Base-by-base conservation (phyloP, 2,329 filamentous ascomycete genomes). In the Pseudomassariella vexata region DNA sequence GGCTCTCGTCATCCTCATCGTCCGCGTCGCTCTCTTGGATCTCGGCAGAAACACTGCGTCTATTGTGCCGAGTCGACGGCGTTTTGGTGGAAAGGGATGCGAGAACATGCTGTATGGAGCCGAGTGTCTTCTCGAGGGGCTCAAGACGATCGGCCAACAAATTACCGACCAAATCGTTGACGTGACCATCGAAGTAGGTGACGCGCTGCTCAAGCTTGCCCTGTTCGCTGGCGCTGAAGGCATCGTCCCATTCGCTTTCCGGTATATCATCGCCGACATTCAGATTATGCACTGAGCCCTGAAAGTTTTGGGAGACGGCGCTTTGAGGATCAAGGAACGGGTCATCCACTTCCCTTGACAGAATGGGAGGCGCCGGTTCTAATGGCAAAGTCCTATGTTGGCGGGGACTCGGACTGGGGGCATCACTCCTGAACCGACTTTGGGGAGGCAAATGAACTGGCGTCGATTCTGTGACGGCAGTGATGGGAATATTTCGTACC, bases 201-300 rank as follows among this genome's bases (percentile, higher is more conserved):
- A 85, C 85, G 28, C 88, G 79, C 32, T 80, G 79, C 42, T 85
- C 78, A 35, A 96, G 67, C 58, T 94, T 95, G 30, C 79, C 76
- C 37, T 94, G 86, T 49, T 94, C 85, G 20, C 82, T 80, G 12
- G 86, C 85, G 8, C 83, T 82, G 40, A 95, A 80, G 28, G 82
- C 78, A 51, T 83, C 83, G 50, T 94, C 88, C 92, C 92, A 98
- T 56, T 96, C 90, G 53, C 89, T 95, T 38, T 79, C 74, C 16
- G 82, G 79, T 11, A 81, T 65, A 39, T 76, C 79, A 18, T 74
- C 73, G 20, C 69, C 70, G 38, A 70, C 73, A 46, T 81, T 77
- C 34, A 86, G 66, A 33, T 75, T 73, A 39, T 76, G 73, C 19
- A 87, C 63, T 31, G 72, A 68, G 15, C 73, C 70, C 15, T 36